phyloP scores from a whole-genome alignment of 2,329 filamentous ascomycete species.

The Ilyonectria destructans region DNA sequence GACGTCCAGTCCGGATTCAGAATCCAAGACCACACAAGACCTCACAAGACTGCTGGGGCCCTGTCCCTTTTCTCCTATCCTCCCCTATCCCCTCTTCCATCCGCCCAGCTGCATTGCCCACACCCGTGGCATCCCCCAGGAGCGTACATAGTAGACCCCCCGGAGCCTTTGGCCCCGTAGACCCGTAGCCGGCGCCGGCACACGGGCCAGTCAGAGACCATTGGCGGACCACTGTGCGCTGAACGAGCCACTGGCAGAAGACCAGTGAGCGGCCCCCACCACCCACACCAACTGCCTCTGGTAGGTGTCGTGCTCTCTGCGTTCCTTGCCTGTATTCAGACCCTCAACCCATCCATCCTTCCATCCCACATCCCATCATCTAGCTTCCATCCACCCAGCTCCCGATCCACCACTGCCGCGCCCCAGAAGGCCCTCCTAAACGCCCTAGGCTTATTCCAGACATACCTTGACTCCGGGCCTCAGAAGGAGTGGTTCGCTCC shows the following conservation, averaged over 20 bases:
- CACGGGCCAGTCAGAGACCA: conserved; percentile 29
- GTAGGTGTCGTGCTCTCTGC: conserved; percentile 15
- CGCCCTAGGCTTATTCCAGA: conserved; percentile 25
- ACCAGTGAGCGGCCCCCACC: conserved; percentile 29
- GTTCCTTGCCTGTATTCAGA: conserved; percentile 5
- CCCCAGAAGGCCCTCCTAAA: conserved; percentile 26
- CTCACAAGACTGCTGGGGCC: conserved; percentile 17
- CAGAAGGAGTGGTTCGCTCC: conserved; percentile 1
- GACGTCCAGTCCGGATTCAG: conserved; percentile 18
- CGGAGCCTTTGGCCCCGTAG: conserved; percentile 24
- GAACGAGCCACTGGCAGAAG: conserved; percentile 42
- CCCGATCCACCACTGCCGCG: conserved; percentile 25
- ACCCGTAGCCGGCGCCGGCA: conserved; percentile 25
- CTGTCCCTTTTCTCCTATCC: conserved; percentile 9
- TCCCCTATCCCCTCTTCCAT: conserved; percentile 11
- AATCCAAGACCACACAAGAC: conserved; percentile 14
- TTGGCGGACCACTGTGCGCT: conserved; percentile 38
- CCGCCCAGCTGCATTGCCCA: conserved; percentile 2
- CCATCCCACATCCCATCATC: conserved; percentile 16
- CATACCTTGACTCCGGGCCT: conserved; percentile 25
- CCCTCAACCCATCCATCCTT: conserved; percentile 10
- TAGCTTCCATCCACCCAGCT: conserved; percentile 6
- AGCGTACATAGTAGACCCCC: conserved; percentile 24
- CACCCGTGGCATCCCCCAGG: conserved; percentile 2
- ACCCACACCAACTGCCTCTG: conserved; percentile 19